These are phyloP conservation scores for Zizania palustris DNA, from an alignment of 202 grass and related monocot genomes.

Conservation along the genomic window DNA sequence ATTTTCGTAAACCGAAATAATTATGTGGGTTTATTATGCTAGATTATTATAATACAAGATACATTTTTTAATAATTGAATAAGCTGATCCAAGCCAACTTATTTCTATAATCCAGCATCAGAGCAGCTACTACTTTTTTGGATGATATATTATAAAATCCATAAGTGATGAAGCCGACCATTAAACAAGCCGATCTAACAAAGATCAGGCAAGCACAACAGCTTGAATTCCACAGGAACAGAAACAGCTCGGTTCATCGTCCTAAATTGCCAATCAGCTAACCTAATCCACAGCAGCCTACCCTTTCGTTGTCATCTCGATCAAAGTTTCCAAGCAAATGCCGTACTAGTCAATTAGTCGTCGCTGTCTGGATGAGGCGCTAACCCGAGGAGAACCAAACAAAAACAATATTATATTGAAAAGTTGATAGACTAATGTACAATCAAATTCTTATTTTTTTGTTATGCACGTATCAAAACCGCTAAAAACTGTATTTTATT, in stretches of 20 bases:
- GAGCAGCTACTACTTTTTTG: not conserved
- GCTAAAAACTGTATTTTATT: no score
- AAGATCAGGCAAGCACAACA: conserved; percentile 7
- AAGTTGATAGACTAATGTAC: no score
- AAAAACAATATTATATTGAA: no score
- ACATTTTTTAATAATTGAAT: no score
- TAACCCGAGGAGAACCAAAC: no score
- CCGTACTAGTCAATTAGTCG: not conserved
- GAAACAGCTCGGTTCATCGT: not conserved
- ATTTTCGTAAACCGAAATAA: no score
- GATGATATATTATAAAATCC: not conserved
- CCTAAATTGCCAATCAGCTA: not conserved
- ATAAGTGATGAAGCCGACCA: not conserved
- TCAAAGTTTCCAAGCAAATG: conserved; percentile 24
- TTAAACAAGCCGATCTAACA: not conserved
- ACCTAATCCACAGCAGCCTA: not conserved
- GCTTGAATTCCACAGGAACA: not conserved
- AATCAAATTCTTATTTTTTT: no score
- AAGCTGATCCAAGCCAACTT: no score
- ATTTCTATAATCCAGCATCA: no score
- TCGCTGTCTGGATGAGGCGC: conserved; percentile 21
- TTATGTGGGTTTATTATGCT: no score
- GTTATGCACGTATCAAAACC: no score
- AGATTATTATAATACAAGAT: no score
- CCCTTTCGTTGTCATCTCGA: conserved; percentile 14